Evolutionary conservation across 1,284 basidiomycete genomes (phyloP), one percentile per base, ranked within the genome.

Genomic region (Microbotryum saponariae): DNA sequence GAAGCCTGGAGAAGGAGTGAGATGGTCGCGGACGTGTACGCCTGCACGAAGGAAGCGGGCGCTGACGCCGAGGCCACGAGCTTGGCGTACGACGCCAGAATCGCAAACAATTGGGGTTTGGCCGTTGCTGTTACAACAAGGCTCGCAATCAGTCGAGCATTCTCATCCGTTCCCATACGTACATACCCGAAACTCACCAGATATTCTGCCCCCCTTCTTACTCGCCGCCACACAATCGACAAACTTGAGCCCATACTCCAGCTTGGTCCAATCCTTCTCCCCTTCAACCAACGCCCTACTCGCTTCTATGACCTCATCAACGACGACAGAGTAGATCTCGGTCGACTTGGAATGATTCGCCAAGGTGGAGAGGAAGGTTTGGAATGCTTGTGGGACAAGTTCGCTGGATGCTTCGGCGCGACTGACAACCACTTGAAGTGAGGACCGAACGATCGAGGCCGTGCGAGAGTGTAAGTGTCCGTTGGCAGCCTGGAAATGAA

Each of bases 11-110:
- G 63, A n/a, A 69, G 59, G 42, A 63, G 51, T 12, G 42, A 44
- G 10, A 86, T 87, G 68, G 87, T 87, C 25, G 89, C 88, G 23
- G 75, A 89, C 64, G 77, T 89, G 48, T 53, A 49, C 27, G 60
- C 48, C 46, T 53, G 46, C 12, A 68, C 61, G 60, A 63, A 61
- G 18, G 59, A 14, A 3, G 58, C 37, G 5, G 61, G 45, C 0
- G 51, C 44, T 1, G 54, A 33, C 10, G 48, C 31, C 1, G 54
- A n/a, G 12, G 61, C 54, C 4, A 68, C 56, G 16, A 56, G 52
- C 10, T 52, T 47, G 1, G 66, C 50, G 31, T 65, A 51, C 1
- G 61, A 50, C 0, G 61, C 18, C n/a, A 68, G 61, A 7, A 60
- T 31, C 8, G 59, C 59, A 56, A 68, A 63, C 14, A 63, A 44